Percentiles rank a stretch among this genome's conserved stretches.
phyloP scores from a whole-genome alignment of 768 basidiomycete species.

The Podaxis sp. region DNA sequence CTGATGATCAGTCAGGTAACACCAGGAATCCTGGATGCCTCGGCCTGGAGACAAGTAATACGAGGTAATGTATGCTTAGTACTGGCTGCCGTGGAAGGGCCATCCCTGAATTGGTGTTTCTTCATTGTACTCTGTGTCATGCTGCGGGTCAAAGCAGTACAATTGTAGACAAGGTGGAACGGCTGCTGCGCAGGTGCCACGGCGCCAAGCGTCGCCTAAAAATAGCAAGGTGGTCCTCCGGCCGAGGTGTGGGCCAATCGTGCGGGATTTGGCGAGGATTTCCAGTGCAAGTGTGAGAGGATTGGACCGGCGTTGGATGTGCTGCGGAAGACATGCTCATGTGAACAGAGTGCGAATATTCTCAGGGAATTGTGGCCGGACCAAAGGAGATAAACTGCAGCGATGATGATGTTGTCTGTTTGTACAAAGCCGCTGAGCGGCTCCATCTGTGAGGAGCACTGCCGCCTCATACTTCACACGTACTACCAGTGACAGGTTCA shows the following conservation, averaged over 20 bases:
- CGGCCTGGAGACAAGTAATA: not conserved
- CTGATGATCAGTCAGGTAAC: not conserved
- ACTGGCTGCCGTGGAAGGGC: not conserved
- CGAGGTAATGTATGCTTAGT: not conserved
- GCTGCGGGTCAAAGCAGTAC: not conserved
- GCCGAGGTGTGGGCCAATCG: not conserved
- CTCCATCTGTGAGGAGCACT: slow-evolving; percentile 6
- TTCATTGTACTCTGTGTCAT: not conserved
- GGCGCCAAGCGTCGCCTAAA: not conserved
- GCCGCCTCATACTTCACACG: slow-evolving; percentile 7
- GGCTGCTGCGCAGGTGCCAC: not conserved
- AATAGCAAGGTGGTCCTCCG: not conserved
- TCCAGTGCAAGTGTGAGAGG: not conserved
- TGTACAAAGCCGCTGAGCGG: not conserved
- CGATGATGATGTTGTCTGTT: not conserved
- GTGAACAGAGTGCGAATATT: not conserved
- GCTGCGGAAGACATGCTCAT: slow-evolving; percentile 8
- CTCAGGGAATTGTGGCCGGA: not conserved
- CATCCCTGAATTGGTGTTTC: not conserved
- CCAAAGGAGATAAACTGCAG: not conserved
- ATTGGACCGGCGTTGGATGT: not conserved
- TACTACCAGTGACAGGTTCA: slow-evolving; percentile 13
- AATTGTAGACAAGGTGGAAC: not conserved
- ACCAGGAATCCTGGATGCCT: not conserved
- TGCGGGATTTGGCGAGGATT: not conserved